Base-by-base conservation (phyloP, 257 asterid genomes). In the Pogostemon cablin region DNA sequence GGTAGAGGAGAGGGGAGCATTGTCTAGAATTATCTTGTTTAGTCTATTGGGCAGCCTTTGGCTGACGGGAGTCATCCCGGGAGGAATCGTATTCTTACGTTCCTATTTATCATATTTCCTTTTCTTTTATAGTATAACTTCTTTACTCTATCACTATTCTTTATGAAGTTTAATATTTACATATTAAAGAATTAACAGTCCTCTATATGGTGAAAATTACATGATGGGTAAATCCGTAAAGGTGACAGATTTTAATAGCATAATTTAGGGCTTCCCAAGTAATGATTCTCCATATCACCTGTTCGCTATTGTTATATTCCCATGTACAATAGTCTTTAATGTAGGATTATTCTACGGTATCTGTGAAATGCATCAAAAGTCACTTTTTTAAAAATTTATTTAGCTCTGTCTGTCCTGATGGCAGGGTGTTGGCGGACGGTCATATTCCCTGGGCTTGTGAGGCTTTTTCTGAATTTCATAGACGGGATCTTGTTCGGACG, bases 391-490 rank as follows among this genome's bases (percentile, higher is more conserved):
- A 25, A 5, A 38, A 54, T 54, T 3, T 17, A 17, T 11, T 52
- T 53, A 52, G 10, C 32, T 25, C 32, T 73, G 46, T 69, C 17
- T 78, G 64, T 80, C 63, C 49, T 43, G 48, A 68, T 72, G 69
- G 83, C 92, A 89, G 99, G 82, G 99, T 91, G 68, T 80, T 89
- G 83, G 99, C 99, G 48, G 99, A 95, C 76, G 99, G 96, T 68
- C 99, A 95, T 75, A 81, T 90, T 77, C 88, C 97, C 20, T 95
- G 99, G 99, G 97, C 98, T 8, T 95, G 99, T 12, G 99, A 91
- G 83, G 99, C 97, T 34, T 95, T 95, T 58, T 80, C 98, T 66
- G 87, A 82, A 76, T 75, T 91, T 83, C 98, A 95, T 12, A 82
- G 84, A 39, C 81, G 61, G 50, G 90, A 81, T 71, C 84, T 95